Conservation (phyloP, 768 basidiomycete genomes). For the Leccinum ochraceum region DNA sequence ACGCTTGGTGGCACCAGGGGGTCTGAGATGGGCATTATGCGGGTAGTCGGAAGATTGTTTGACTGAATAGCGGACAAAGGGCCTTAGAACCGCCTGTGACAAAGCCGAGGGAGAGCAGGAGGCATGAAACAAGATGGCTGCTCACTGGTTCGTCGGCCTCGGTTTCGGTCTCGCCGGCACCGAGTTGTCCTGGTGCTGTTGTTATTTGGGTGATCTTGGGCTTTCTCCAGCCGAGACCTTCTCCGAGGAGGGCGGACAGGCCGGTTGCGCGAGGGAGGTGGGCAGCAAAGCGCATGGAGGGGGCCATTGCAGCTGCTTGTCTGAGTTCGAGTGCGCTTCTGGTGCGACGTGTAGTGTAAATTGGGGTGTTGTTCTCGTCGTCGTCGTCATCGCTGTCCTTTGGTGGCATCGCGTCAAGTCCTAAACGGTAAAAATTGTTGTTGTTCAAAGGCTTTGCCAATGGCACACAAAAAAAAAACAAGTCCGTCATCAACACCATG, state of each 20-base stretch:
- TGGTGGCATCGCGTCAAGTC: constrained; percentile 4
- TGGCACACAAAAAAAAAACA: too few species aligned
- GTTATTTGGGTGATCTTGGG: constrained; percentile 51
- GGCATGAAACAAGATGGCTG: constrained; percentile 5
- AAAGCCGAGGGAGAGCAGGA: neutral
- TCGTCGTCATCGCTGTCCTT: constrained; percentile 2
- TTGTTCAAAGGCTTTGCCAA: too few species aligned
- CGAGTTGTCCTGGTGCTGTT: constrained; percentile 57
- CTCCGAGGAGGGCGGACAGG: constrained; percentile 27
- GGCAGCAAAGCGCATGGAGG: constrained; percentile 9
- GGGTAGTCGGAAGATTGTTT: constrained; percentile 67
- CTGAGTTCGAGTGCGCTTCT: constrained; percentile 25
- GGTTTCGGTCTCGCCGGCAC: constrained; percentile 79
- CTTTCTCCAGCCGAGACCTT: constrained; percentile 33
- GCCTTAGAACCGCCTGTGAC: constrained; percentile 10
- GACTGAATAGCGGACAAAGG: constrained; percentile 40
- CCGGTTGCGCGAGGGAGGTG: constrained; percentile 20
- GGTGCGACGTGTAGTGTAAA: constrained; percentile 25
- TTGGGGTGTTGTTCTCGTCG: constrained; percentile 6
- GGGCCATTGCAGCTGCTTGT: constrained; percentile 2
- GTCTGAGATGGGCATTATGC: constrained; percentile 52
- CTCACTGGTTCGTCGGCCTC: constrained; percentile 77
- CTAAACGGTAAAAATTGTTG: too few species aligned
- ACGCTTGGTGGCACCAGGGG: constrained; percentile 51
- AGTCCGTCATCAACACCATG: too few species aligned